Conservation (phyloP, 495 filamentous ascomycete species). For the Penicillium paradoxum region DNA sequence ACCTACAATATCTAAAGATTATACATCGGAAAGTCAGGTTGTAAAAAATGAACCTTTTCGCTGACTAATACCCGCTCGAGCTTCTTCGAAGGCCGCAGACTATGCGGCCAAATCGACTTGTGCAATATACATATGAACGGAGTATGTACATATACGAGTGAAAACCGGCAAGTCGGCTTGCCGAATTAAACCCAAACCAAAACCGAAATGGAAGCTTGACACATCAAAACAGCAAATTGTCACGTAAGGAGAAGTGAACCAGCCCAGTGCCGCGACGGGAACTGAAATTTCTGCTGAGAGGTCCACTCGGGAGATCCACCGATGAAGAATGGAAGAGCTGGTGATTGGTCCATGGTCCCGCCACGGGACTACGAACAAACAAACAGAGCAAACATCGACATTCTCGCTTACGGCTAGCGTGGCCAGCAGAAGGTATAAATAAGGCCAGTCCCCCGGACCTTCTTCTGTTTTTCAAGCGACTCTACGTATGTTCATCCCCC, state of each 20-base stretch:
- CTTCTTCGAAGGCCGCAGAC: too few species aligned
- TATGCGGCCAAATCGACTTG: too few species aligned
- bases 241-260: not conserved
- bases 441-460: constrained; percentile 11
- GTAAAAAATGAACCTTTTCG: too few species aligned
- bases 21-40: too few species aligned
- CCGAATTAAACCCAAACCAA: not conserved
- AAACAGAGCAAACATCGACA: constrained; percentile 25
- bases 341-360: not conserved
- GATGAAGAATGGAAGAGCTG: fast-evolving
- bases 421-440: constrained; percentile 20
- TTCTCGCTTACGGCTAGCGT: constrained; percentile 35
- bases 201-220: not conserved
- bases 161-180: not conserved
- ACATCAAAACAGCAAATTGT: not conserved
- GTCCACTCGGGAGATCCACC: not conserved
- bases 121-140: too few species aligned
- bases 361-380: constrained; percentile 13
- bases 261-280: not conserved
- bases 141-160: too few species aligned
- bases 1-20: too few species aligned
- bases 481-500: constrained; percentile 54
- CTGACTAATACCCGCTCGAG: too few species aligned
- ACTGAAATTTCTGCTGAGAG: not conserved
- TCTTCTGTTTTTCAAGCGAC: constrained; percentile 51